Base-by-base conservation (phyloP, 2,329 filamentous ascomycete genomes). In the Aspergillus sp. region DNA sequence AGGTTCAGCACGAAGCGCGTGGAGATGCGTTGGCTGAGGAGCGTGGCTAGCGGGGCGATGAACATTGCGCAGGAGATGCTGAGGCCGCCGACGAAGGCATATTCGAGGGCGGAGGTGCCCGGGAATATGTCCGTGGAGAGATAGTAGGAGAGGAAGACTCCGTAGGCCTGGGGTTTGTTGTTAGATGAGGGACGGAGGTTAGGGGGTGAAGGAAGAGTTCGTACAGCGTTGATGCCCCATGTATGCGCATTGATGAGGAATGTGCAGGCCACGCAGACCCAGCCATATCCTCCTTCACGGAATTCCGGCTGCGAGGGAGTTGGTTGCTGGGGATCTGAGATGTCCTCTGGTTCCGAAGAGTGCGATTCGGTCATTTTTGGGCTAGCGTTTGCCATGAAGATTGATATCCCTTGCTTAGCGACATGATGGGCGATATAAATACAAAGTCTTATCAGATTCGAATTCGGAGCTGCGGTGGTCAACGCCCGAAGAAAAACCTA, bases 251-350 rank as follows among this genome's bases (percentile, higher is more conserved):
- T 54, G 9, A 54, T 47, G 3, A 54, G 52, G 2, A 54, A 47
- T 2, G 26, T 47, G 24, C 39, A 46, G 14, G 45, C 52, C 9
- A 54, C 52, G 12, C 52, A 54, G 9, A 54, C 39, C 52, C 52
- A 54, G 11, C 52, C 52, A 54, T 54, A 54, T 14, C 52, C 52
- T 12, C 52, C 52, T 29, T 54, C 52, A 47, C 18, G 45, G 45
- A 47, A 47, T 12, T 18, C 42, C 6, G 20, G 11, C 20, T 22
- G 45, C 18, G 45, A 22, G 18, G 45, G 7, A 1, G 16, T 46
- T 46, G 6, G 6, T 6, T 46, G 11, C 6, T 16, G 42, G 16
- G 16, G 1, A 46, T 46, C 3, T n/a, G 16, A 16, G 16, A 6
- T 10, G 20, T 22, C n/a, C 4, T 14, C 45, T 47, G 18, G 4